Evolutionary conservation across 2,329 filamentous ascomycete species (phyloP).

Genomic region (Proliferodiscus dingleyae): DNA sequence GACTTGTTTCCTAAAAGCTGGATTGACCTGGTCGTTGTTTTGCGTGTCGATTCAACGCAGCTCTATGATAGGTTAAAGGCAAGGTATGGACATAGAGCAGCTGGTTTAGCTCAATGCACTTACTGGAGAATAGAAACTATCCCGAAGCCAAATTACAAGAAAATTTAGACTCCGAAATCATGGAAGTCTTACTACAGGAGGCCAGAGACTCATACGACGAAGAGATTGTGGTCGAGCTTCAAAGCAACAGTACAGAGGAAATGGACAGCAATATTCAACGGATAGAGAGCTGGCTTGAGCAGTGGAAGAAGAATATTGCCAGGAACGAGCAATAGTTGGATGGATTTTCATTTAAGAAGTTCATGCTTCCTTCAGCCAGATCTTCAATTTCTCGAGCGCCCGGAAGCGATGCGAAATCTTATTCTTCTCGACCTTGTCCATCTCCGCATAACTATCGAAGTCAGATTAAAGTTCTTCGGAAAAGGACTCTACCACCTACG

Average conservation of each 20-base stretch:
- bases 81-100: conserved; percentile 44
- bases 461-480: not conserved
- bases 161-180: conserved; percentile 95
- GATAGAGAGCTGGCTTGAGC: conserved; percentile 73
- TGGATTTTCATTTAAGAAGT: conserved; percentile 13
- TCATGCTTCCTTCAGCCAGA: conserved; percentile 55
- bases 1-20: conserved; percentile 89
- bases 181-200: conserved; percentile 89
- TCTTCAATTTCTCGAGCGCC: conserved; percentile 80
- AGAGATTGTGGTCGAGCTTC: conserved; percentile 83
- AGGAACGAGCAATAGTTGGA: conserved; percentile 11
- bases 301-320: conserved; percentile 70
- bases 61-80: conserved; percentile 79
- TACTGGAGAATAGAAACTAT: conserved; percentile 57
- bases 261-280: conserved; percentile 85
- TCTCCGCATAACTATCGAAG: conserved; percentile 75
- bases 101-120: not conserved
- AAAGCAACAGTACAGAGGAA: conserved; percentile 75
- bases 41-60: conserved; percentile 73
- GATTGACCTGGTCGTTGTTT: conserved; percentile 91
- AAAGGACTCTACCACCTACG: conserved; percentile 36
- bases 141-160: conserved; percentile 85
- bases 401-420: conserved; percentile 85
- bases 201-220: conserved; percentile 81
- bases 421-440: conserved; percentile 86